These are phyloP conservation scores for Hypholoma fasciculare DNA, from an alignment of 768 basidiomycete genomes.

Conservation along the genomic window DNA sequence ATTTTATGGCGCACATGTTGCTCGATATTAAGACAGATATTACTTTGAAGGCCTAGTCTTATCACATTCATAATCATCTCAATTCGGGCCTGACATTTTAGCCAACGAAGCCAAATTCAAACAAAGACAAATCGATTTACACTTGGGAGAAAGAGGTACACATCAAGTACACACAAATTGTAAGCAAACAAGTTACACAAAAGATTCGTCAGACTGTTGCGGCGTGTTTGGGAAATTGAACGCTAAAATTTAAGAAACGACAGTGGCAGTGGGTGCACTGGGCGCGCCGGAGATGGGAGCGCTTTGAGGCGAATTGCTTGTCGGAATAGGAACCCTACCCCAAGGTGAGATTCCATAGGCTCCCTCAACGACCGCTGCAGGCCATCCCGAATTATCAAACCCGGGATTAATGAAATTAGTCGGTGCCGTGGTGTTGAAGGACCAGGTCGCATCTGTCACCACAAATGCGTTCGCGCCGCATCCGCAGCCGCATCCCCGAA, in stretches of 20 bases:
- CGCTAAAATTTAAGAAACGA: background rate
- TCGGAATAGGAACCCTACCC: constrained; percentile 10
- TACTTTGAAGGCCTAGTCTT: too few relatives aligned
- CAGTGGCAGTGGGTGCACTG: background rate
- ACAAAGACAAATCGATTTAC: too few relatives aligned
- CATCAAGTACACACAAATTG: too few relatives aligned
- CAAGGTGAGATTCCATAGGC: constrained; percentile 21
- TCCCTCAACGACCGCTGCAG: constrained; percentile 20
- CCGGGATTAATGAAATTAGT: constrained; percentile 2
- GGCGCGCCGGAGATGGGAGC: background rate
- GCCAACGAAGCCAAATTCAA: too few relatives aligned
- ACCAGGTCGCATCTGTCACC: constrained; percentile 26
- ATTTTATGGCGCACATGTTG: too few relatives aligned
- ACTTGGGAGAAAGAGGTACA: too few relatives aligned
- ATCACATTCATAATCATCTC: too few relatives aligned
- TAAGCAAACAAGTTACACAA: too few relatives aligned
- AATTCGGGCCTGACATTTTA: too few relatives aligned
- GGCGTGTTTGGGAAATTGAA: too few relatives aligned
- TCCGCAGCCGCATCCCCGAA: constrained; percentile 7
- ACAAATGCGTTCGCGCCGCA: constrained; percentile 7
- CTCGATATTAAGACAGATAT: too few relatives aligned
- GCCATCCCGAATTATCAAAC: constrained; percentile 24
- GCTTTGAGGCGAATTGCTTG: background rate
- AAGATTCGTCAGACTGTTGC: too few relatives aligned
- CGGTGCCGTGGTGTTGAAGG: constrained; percentile 17